These are phyloP conservation scores for Pichia nakasei DNA, from an alignment of 805 yeast genomes.

Conservation along the genomic window DNA sequence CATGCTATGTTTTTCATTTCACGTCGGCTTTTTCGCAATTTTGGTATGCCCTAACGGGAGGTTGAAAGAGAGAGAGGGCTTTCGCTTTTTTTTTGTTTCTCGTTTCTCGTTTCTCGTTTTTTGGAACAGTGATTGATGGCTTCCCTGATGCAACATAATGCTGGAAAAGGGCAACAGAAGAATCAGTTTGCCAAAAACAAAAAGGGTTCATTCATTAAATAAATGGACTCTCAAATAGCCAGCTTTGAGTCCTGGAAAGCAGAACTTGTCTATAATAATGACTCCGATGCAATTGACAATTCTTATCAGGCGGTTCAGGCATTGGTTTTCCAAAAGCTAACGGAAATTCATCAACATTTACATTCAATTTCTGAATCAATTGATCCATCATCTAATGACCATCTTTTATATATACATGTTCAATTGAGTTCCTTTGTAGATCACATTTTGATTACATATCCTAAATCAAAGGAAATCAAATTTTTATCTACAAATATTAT, in stretches of 20 bases:
- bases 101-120: too few species aligned
- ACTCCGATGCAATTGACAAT: constrained; percentile 1
- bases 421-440: constrained; percentile 20
- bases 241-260: background rate
- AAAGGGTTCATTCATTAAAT: too few species aligned
- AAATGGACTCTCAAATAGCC: background rate
- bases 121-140: too few species aligned
- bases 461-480: constrained; percentile 16
- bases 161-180: too few species aligned
- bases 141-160: too few species aligned
- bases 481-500: constrained; percentile 20
- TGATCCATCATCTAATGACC: constrained; percentile 12
- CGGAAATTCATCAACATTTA: constrained; percentile 1
- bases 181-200: too few species aligned
- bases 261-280: constrained; percentile 4
- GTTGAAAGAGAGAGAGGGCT: too few species aligned
- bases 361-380: background rate
- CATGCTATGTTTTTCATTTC: too few species aligned
- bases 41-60: too few species aligned
- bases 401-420: constrained; percentile 13
- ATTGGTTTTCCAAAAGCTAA: constrained; percentile 1
- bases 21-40: too few species aligned
- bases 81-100: too few species aligned
- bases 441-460: constrained; percentile 14
- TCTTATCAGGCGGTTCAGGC: background rate